Conservation (phyloP, 2,329 filamentous ascomycete species). For the Passalora sequoiae region DNA sequence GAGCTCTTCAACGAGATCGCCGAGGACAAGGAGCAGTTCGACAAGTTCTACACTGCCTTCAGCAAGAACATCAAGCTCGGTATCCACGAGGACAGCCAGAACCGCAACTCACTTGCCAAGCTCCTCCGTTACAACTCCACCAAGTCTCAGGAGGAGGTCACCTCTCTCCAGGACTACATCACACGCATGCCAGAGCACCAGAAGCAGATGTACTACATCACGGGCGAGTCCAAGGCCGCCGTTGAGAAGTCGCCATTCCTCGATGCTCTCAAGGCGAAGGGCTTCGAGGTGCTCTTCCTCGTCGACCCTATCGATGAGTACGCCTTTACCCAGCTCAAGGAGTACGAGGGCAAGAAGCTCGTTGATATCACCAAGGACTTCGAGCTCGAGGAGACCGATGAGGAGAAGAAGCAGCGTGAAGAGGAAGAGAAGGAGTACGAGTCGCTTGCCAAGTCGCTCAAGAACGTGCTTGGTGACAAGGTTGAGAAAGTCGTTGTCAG, state of each 20-base stretch:
- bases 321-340: constrained; percentile 99
- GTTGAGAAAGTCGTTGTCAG: constrained; percentile 99
- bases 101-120: constrained; percentile 88
- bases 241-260: constrained; percentile 98
- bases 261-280: constrained; percentile 96
- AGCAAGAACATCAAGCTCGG: constrained; percentile 99
- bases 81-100: constrained; percentile 99
- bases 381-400: constrained; percentile 98
- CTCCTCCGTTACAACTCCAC: constrained; percentile 98
- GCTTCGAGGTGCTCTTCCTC: constrained; percentile 98
- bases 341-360: constrained; percentile 99
- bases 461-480: constrained; percentile 99
- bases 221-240: constrained; percentile 97
- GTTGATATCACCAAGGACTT: constrained; percentile 99
- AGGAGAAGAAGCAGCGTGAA: constrained; percentile 96
- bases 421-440: constrained; percentile 98
- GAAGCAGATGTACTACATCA: constrained; percentile 99
- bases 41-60: constrained; percentile 99
- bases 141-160: constrained; percentile 97
- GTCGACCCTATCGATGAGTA: constrained; percentile 99
- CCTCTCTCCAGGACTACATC: constrained; percentile 93
- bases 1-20: constrained; percentile 99
- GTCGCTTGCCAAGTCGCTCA: constrained; percentile 87
- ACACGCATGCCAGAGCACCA: constrained; percentile 99
- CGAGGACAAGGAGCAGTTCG: constrained; percentile 99